Base-by-base conservation (phyloP, 2,329 filamentous ascomycete genomes). In the Pseudogymnoascus sp. region DNA sequence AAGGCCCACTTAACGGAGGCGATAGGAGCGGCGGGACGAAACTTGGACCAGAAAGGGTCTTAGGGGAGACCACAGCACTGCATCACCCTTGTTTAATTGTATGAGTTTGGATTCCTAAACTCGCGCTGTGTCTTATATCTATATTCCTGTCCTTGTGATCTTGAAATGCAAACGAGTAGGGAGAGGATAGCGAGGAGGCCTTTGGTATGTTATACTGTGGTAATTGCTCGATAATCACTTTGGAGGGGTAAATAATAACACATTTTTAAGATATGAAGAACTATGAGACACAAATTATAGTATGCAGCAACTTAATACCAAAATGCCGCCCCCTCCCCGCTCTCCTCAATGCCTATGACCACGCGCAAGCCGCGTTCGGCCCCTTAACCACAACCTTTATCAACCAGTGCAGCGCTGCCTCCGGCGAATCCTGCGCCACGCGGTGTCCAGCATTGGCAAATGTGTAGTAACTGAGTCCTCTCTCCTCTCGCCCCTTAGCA, bases 381-480 rank as follows among this genome's bases (percentile, higher is more conserved):
- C 30, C 28, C 35, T 30, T 25, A 25, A 61, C 8, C 14, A 61
- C 43, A 35, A 61, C 12, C 12, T 37, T 28, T 37, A 20, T 37
- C n/a, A 62, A 20, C 22, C 36, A 62, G 12, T 18, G 16, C 14
- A 60, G 57, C 12, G 60, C 36, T 14, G 20, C 18, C 18, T 38
- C 38, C 9, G 54, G 60, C 14, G 30, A 30, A 50, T 62, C 60
- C 38, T 43, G 57, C 5, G 57, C 35, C 25, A 47, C 22, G 2
- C 57, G 9, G 47, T 62, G 60, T 36, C 57, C 60, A 5, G 60
- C 60, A 12, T 38, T 11, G 3, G 37, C 6, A 37, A 62, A 62
- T 3, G 57, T 28, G 20, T 62, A 59, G 22, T 41, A 62, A 30
- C 38, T 60, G 6, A 62, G 22, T 7, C 60, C 60, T 18, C 60